These are phyloP conservation scores for Diaporthe helianthi DNA, from an alignment of 2,329 filamentous ascomycete species.

Conservation along the genomic window DNA sequence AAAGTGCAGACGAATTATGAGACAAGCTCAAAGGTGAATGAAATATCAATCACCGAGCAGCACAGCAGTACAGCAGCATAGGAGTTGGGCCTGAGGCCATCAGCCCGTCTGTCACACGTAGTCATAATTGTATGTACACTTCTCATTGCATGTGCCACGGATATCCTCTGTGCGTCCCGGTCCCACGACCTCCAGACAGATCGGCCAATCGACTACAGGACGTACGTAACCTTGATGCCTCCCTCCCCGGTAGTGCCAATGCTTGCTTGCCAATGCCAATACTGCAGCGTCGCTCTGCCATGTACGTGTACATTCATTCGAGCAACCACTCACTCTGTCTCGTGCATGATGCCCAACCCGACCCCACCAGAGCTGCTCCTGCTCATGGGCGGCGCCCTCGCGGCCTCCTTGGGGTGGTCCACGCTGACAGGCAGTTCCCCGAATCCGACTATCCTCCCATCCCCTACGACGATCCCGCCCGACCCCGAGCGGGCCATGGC, in stretches of 20 bases:
- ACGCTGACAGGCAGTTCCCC: conserved; percentile 28
- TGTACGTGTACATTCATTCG: no score
- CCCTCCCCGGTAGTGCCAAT: no score
- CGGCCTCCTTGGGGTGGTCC: conserved; percentile 11
- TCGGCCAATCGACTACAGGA: background rate
- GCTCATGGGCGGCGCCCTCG: background rate
- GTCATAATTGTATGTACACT: conserved; percentile 23
- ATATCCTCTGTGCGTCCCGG: no score
- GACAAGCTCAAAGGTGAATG: conserved; percentile 8
- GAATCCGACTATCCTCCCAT: conserved; percentile 40
- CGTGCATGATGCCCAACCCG: conserved; percentile 31
- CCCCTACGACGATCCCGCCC: conserved; percentile 38
- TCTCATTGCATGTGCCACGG: background rate
- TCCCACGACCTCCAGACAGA: background rate
- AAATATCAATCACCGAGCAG: background rate
- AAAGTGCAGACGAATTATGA: conserved; percentile 17
- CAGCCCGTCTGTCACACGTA: background rate
- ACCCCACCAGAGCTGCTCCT: conserved; percentile 3
- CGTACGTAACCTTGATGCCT: no score
- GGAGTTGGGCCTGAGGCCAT: background rate
- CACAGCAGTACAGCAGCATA: no score
- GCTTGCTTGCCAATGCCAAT: no score
- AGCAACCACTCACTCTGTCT: conserved; percentile 1
- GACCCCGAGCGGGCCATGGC: conserved; percentile 38
- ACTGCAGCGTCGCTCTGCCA: background rate